phyloP scores from a whole-genome alignment of 164 flowering plant genomes.

The Chimonanthus salicifolius region DNA sequence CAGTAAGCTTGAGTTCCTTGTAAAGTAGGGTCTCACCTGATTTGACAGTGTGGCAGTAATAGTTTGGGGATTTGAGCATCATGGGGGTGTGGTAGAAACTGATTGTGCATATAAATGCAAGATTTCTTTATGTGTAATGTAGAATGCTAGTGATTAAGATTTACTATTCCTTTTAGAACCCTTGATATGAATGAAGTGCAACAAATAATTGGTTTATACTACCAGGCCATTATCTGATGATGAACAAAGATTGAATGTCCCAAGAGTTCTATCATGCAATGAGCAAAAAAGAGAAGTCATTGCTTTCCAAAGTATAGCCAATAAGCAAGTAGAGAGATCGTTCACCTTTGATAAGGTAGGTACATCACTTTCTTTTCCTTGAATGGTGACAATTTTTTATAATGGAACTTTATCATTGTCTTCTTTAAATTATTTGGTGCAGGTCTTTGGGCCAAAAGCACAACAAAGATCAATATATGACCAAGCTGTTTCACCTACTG shows the following conservation, averaged over 20 bases:
- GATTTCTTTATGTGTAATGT: not conserved
- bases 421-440: slow-evolving; percentile 4
- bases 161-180: not conserved
- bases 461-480: slow-evolving; percentile 77
- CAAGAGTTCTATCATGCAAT: no score
- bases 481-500: slow-evolving; percentile 72
- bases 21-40: no score
- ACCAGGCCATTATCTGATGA: no score
- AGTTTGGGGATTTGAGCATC: no score
- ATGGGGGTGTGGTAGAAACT: not conserved
- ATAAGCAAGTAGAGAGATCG: no score
- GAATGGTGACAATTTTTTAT: not conserved
- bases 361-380: slow-evolving; percentile 9
- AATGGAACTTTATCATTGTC: not conserved
- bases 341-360: no score
- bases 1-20: no score
- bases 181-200: not conserved
- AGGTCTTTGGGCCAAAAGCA: slow-evolving; percentile 88
- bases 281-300: no score
- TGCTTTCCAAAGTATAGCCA: no score
- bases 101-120: not conserved
- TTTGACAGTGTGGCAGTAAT: no score
- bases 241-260: no score
- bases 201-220: no score
- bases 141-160: not conserved